Conservation (phyloP, 2,329 filamentous ascomycete species). For the Piedraia hortae region DNA sequence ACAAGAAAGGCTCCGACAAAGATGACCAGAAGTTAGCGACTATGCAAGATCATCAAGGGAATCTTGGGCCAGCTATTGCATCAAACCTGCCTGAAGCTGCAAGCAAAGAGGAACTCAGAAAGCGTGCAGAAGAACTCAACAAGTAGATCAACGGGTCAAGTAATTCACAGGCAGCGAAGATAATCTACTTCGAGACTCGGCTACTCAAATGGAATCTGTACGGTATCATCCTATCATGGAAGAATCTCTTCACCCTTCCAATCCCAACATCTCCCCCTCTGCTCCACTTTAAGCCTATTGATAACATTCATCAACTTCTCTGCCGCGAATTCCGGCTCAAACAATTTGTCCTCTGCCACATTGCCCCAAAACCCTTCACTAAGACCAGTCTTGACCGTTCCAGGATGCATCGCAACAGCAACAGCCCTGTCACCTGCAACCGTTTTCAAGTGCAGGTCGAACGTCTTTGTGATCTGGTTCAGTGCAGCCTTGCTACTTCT, state of each 20-base stretch:
- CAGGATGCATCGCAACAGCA: conserved; percentile 47
- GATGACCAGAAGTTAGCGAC: conserved; percentile 12
- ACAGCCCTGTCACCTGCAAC: conserved; percentile 34
- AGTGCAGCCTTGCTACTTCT: conserved; percentile 49
- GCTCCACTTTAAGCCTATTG: conserved; percentile 17
- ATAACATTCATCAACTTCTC: conserved; percentile 35
- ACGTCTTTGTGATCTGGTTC: conserved; percentile 40
- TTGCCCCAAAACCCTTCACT: conserved; percentile 44
- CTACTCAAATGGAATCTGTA: too few species aligned
- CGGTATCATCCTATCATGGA: too few species aligned
- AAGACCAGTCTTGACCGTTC: conserved; percentile 51
- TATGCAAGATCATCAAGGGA: conserved; percentile 16
- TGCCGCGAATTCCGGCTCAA: conserved; percentile 37
- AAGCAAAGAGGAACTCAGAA: conserved; percentile 23
- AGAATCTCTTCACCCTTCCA: conserved; percentile 37
- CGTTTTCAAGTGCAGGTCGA: conserved; percentile 37
- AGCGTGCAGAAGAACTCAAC: conserved; percentile 23
- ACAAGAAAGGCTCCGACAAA: too few species aligned
- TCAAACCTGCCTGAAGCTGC: conserved; percentile 18
- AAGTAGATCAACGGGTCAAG: conserved; percentile 7
- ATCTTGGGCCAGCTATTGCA: conserved; percentile 19
- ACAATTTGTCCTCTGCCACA: conserved; percentile 33
- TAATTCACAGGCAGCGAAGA: background rate
- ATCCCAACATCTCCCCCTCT: conserved; percentile 39
- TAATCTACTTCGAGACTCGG: too few species aligned